Evolutionary conservation across 192 early-diverging fungal species (phyloP), one percentile per base, ranked within the genome.

Genomic region (Funneliformis mosseae): DNA sequence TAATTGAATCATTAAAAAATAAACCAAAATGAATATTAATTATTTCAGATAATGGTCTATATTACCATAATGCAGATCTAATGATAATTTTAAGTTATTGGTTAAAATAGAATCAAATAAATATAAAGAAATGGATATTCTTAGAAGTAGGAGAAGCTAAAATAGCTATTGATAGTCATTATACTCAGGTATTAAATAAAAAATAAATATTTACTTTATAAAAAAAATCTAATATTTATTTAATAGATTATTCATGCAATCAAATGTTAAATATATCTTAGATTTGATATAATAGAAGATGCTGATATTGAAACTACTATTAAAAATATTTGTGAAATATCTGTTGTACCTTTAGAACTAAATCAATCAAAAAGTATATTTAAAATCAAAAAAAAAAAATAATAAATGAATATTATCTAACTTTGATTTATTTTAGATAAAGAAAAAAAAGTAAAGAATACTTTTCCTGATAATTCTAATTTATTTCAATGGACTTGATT

Each of bases 51-150:
- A 71, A 71, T 71, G 42, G 69, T 23, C 21, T 21, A 8, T 42
- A 71, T 46, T 71, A 71, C 7, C 69, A 71, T 9, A 71, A 71
- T 46, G 9, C 69, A 46, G 69, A 71, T 9, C n/a, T 71, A 25
- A 71, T 71, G n/a, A 71, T 71, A 16, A 71, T 71, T 7, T 23
- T 71, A 25, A 8, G 25, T 42, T 2, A 46, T 45, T 71, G 43
- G 69, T 43, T 43, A 45, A 42, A 71, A 46, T 71, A 42, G 42
- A 46, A 71, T 71, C 16, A 25, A 42, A 45, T 71, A 43, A 18
- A 23, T 11, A 11, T 71, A 45, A 42, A 71, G 5, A 71, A 71
- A 46, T 71, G 69, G 42, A 46, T 71, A 33, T 71, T 71, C 5
- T 25, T 71, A 2, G 69, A 71, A 10, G 42, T n/a, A 46, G 43